Conservation (phyloP, 192 early-diverging fungal species). For the Coemansia erecta region DNA sequence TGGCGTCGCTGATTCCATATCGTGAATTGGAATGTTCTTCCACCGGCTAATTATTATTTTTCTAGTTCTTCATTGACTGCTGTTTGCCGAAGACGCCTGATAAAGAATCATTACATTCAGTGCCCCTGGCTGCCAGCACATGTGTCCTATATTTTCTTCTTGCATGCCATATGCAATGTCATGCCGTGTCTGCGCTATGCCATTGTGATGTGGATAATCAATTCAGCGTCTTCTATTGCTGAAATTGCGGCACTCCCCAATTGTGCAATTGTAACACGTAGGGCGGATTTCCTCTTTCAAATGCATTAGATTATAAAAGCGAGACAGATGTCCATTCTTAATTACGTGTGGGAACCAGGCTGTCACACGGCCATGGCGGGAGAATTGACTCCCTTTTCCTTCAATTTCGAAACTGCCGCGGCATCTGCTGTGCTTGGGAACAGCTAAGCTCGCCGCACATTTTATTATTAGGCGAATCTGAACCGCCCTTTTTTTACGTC, state of each 20-base stretch:
- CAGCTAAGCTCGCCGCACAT: background rate
- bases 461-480: background rate
- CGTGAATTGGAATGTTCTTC: no score
- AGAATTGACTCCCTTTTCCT: background rate
- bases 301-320: background rate
- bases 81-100: no score
- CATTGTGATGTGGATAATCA: background rate
- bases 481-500: background rate
- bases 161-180: background rate
- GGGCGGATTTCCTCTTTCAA: background rate
- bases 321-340: background rate
- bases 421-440: background rate
- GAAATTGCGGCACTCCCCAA: background rate
- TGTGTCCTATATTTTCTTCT: background rate
- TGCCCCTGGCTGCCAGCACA: background rate
- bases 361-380: no score
- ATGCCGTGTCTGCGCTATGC: background rate
- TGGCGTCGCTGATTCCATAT: no score
- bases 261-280: slow-evolving; percentile 1
- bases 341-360: no score
- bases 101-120: no score
- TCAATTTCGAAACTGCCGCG: background rate
- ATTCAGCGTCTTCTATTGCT: no score
- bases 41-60: no score
- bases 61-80: no score